These are phyloP conservation scores for Diatrype stigma DNA, from an alignment of 2,329 filamentous ascomycete species.

Conservation along the genomic window DNA sequence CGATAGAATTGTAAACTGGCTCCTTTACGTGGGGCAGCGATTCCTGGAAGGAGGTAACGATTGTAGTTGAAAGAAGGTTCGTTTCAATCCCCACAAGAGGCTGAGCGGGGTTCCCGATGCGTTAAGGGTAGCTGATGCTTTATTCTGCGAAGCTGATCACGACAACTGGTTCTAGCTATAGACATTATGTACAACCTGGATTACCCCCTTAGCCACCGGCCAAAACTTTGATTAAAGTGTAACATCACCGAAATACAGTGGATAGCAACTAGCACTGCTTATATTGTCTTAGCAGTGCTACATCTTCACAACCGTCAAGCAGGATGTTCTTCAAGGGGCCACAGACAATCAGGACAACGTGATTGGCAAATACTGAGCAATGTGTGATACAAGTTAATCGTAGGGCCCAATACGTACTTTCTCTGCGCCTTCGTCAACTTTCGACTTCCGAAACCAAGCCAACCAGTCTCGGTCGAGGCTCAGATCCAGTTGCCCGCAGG, in stretches of 20 bases:
- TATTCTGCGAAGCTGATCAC: neutral
- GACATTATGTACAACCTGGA: no score
- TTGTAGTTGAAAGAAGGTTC: neutral
- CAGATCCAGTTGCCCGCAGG: slow-evolving; percentile 23
- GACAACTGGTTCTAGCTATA: neutral
- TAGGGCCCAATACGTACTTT: no score
- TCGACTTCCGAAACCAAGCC: neutral
- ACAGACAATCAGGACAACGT: neutral
- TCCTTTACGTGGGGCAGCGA: no score
- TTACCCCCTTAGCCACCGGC: no score
- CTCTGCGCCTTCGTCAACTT: neutral
- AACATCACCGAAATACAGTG: no score
- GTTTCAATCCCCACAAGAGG: neutral
- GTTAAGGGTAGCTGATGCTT: neutral
- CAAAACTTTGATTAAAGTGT: no score
- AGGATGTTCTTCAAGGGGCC: neutral
- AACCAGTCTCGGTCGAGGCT: neutral
- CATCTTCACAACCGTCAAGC: neutral
- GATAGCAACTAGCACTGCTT: no score
- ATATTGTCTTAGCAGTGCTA: no score
- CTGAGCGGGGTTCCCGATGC: neutral
- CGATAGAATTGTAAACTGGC: neutral
- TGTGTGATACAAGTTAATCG: neutral
- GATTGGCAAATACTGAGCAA: neutral
- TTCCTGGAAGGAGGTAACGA: neutral